phyloP scores from a whole-genome alignment of 441 rosid species.

The Erysimum pusillum region DNA sequence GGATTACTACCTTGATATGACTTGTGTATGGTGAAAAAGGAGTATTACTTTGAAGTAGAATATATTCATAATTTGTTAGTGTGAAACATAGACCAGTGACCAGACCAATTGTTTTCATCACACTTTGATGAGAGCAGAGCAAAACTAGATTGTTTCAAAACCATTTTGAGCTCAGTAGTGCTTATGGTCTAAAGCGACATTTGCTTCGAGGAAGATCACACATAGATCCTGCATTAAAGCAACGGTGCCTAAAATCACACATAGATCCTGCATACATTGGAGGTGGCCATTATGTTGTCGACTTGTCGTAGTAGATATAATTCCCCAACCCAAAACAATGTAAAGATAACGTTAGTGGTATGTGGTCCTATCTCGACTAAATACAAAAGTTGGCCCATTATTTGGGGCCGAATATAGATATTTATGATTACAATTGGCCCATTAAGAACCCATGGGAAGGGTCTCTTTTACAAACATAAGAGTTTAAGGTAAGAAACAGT shows the following conservation, averaged over 20 bases:
- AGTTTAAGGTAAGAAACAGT: neutral
- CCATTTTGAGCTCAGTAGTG: too few relatives aligned
- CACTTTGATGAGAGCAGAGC: too few relatives aligned
- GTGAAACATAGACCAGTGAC: too few relatives aligned
- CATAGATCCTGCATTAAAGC: neutral
- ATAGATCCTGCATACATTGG: neutral
- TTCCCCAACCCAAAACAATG: neutral
- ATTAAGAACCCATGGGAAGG: neutral
- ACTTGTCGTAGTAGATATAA: too few relatives aligned
- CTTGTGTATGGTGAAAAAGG: too few relatives aligned
- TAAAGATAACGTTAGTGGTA: neutral
- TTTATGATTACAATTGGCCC: constrained; percentile 14
- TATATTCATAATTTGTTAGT: too few relatives aligned
- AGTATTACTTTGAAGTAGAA: too few relatives aligned
- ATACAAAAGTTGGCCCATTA: neutral
- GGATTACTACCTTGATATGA: neutral
- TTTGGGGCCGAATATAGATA: neutral
- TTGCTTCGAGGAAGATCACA: too few relatives aligned
- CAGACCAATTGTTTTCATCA: too few relatives aligned
- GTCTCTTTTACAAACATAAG: neutral
- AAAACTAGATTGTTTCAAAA: too few relatives aligned
- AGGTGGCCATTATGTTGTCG: too few relatives aligned
- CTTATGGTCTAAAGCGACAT: too few relatives aligned
- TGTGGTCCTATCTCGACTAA: neutral
- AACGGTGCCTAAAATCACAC: neutral